Percentiles rank a stretch among this genome's conserved stretches.
Evolutionary conservation across 2,329 filamentous ascomycete genomes (phyloP).

Genomic region (Trichoderma citrinoviride): DNA sequence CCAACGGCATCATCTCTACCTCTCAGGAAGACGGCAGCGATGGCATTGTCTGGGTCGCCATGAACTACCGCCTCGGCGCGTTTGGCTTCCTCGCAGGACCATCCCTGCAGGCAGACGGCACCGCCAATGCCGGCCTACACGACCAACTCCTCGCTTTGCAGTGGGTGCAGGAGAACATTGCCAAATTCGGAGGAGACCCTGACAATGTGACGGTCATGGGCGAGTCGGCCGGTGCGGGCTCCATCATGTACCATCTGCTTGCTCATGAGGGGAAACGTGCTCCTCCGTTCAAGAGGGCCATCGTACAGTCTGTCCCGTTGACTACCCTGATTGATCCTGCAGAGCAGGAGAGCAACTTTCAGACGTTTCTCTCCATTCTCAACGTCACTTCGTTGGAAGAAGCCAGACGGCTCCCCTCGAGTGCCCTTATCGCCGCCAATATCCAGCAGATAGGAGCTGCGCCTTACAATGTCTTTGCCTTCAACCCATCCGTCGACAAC

Average conservation of each 20-base stretch:
- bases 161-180: slow-evolving; percentile 53
- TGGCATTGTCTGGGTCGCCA: not conserved
- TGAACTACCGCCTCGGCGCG: slow-evolving; percentile 56
- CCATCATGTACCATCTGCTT: not conserved
- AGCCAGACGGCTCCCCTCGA: not conserved
- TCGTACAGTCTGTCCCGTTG: not conserved
- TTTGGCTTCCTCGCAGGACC: slow-evolving; percentile 59
- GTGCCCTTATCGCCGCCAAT: not conserved
- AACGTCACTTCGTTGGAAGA: not conserved
- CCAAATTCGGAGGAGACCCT: not conserved
- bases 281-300: not conserved
- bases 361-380: not conserved
- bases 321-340: not conserved
- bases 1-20: not conserved
- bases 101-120: slow-evolving; percentile 48
- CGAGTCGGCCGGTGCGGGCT: not conserved
- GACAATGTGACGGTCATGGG: not conserved
- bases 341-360: not conserved
- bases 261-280: not conserved
- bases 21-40: not conserved
- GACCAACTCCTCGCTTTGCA: slow-evolving; percentile 57
- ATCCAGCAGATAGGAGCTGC: not conserved
- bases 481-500: not conserved
- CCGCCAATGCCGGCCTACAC: slow-evolving; percentile 57
- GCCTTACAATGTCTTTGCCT: not conserved